Conservation (phyloP, 441 rosid species). For the Pelargonium australe region DNA sequence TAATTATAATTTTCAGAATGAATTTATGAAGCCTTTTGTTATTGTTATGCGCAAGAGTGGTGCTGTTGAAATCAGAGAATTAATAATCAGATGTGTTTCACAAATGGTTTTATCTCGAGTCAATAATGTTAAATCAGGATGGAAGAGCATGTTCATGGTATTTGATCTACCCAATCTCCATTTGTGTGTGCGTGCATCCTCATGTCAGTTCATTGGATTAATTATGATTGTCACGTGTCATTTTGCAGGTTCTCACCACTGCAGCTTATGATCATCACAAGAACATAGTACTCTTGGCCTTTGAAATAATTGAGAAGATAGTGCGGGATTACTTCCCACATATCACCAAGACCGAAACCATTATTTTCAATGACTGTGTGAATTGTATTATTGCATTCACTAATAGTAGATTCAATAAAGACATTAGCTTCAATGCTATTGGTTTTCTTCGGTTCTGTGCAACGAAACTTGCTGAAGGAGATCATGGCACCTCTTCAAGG, state of each 20-base stretch:
- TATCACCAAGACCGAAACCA: constrained; percentile 98
- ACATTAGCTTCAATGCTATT: constrained; percentile 90
- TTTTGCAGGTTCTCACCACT: constrained; percentile 86
- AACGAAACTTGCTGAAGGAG: constrained; percentile 95
- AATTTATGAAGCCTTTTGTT: constrained; percentile 98
- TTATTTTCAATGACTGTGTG: constrained; percentile 97
- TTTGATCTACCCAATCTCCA: constrained; percentile 19
- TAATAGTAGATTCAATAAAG: constrained; percentile 89
- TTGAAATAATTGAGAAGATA: constrained; percentile 96
- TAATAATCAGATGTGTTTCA: constrained; percentile 96
- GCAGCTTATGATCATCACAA: constrained; percentile 99
- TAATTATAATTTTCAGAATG: constrained; percentile 97
- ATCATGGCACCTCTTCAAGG: constrained; percentile 61
- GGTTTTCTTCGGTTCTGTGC: constrained; percentile 96
- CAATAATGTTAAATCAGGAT: constrained; percentile 95
- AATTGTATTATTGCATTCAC: constrained; percentile 97
- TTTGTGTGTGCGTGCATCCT: background rate
- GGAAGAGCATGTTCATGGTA: constrained; percentile 99
- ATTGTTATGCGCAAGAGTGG: constrained; percentile 97
- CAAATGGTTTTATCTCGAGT: constrained; percentile 99
- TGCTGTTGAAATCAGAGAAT: constrained; percentile 96
- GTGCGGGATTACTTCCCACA: constrained; percentile 95
- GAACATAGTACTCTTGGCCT: constrained; percentile 88
- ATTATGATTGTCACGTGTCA: constrained; percentile 7
- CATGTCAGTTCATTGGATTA: constrained; percentile 4